Evolutionary conservation across 257 asterid species (phyloP).

Genomic region (Rauvolfia tetraphylla): DNA sequence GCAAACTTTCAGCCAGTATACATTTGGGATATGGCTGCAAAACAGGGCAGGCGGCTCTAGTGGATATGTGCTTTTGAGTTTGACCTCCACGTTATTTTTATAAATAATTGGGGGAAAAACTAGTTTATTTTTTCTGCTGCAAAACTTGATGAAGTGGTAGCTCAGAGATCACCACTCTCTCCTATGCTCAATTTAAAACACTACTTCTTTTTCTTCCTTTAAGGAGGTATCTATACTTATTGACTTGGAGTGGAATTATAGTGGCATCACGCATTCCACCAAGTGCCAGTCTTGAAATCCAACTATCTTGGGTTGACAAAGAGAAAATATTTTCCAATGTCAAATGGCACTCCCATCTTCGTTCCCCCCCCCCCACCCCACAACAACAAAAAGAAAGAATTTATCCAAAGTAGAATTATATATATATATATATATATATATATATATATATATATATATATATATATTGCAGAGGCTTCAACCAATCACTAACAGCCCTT

Average conservation of each 20-base stretch:
- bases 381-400: no score
- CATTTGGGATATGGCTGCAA: no score
- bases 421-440: no score
- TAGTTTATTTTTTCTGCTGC: no score
- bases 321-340: not conserved
- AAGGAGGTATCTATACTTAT: not conserved
- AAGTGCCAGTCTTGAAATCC: slow-evolving; percentile 19
- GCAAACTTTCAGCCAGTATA: no score
- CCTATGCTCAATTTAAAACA: not conserved
- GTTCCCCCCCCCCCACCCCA: not conserved
- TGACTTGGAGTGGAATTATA: slow-evolving; percentile 13
- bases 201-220: not conserved
- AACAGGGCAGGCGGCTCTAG: not conserved
- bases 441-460: no score
- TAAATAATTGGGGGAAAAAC: no score
- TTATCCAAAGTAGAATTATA: no score
- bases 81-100: no score
- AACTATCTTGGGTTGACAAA: slow-evolving; percentile 24
- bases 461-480: no score
- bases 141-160: slow-evolving; percentile 3
- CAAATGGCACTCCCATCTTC: slow-evolving; percentile 4
- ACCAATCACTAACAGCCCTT: not conserved
- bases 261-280: slow-evolving; percentile 12
- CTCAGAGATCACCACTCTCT: slow-evolving; percentile 6
- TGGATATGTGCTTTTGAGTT: not conserved